A percentile compares a stretch with the other conserved stretches of the same genome.
These are phyloP conservation scores for Phaseolus lunatus DNA, from an alignment of 306 rosid genomes.

Conservation along the genomic window DNA sequence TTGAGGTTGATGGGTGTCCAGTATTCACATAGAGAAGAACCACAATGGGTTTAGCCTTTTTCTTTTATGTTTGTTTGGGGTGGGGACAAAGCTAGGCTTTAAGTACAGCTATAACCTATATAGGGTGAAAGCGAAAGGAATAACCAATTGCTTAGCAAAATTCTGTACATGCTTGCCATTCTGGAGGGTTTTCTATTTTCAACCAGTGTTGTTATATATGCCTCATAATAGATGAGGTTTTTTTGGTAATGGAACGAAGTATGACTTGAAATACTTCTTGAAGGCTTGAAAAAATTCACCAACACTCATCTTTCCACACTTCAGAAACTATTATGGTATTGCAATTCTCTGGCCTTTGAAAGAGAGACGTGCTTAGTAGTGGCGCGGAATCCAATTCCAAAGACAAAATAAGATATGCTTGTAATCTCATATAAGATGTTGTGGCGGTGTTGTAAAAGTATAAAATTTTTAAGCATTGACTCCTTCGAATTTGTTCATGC, in stretches of 20 bases:
- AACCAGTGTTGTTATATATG: neutral
- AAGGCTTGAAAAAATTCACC: neutral
- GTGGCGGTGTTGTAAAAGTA: neutral
- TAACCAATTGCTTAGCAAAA: slow-evolving; percentile 48
- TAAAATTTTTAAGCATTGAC: too few species aligned
- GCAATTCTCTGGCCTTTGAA: slow-evolving; percentile 22
- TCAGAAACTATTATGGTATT: neutral
- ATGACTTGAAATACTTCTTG: neutral
- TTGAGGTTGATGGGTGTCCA: slow-evolving; percentile 77
- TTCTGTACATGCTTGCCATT: slow-evolving; percentile 45
- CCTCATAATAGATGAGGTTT: neutral
- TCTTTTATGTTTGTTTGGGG: slow-evolving; percentile 17
- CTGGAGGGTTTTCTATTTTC: neutral
- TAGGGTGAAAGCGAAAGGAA: slow-evolving; percentile 37
- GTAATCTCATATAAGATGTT: neutral
- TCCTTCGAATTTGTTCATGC: neutral
- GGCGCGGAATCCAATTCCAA: slow-evolving; percentile 42
- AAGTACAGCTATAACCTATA: neutral
- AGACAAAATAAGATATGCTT: slow-evolving; percentile 27
- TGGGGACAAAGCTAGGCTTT: slow-evolving; percentile 32
- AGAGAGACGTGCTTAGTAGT: slow-evolving; percentile 20
- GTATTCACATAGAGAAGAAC: slow-evolving; percentile 55
- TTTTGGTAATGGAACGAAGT: slow-evolving; percentile 27
- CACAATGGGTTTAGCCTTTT: slow-evolving; percentile 9
- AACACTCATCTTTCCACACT: neutral